Evolutionary conservation across 2,329 filamentous ascomycete species (phyloP).

Genomic region (Pseudodiploospora longispora): DNA sequence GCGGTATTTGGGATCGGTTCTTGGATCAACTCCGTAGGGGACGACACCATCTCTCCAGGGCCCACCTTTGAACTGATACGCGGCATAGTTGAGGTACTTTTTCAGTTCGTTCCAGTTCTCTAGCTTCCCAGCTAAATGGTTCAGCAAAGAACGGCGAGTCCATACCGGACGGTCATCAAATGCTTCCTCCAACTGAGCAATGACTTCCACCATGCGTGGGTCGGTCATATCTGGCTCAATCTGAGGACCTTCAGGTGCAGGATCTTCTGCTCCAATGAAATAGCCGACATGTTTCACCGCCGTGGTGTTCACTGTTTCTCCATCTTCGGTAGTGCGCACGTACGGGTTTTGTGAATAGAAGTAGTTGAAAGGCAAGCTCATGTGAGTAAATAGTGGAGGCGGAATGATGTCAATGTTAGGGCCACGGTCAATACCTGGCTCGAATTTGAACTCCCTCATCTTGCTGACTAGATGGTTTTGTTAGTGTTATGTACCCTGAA

Average conservation of each 20-base stretch:
- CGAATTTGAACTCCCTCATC: constrained; percentile 56
- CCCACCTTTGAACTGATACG: constrained; percentile 87
- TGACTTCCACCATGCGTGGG: constrained; percentile 52
- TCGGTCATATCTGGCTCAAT: constrained; percentile 52
- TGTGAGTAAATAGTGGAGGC: constrained; percentile 69
- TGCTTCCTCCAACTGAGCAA: constrained; percentile 54
- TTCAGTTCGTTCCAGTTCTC: constrained; percentile 55
- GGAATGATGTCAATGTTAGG: constrained; percentile 65
- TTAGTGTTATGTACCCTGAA: neutral
- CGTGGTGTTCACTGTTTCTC: constrained; percentile 49
- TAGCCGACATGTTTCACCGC: constrained; percentile 51
- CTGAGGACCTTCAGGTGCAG: constrained; percentile 54
- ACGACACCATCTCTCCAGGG: constrained; percentile 88
- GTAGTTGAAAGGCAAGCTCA: constrained; percentile 66
- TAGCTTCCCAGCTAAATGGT: constrained; percentile 50
- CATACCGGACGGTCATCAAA: constrained; percentile 74
- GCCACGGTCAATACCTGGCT: constrained; percentile 50
- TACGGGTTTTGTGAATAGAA: constrained; percentile 82
- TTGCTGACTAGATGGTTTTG: constrained; percentile 32
- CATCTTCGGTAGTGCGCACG: constrained; percentile 53
- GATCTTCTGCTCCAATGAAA: constrained; percentile 53
- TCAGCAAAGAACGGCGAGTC: constrained; percentile 75
- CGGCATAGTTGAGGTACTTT: constrained; percentile 72
- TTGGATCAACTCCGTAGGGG: constrained; percentile 78
- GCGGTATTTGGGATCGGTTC: constrained; percentile 66